phyloP scores from a whole-genome alignment of 1,284 basidiomycete species.

The Heterobasidion occidentale region DNA sequence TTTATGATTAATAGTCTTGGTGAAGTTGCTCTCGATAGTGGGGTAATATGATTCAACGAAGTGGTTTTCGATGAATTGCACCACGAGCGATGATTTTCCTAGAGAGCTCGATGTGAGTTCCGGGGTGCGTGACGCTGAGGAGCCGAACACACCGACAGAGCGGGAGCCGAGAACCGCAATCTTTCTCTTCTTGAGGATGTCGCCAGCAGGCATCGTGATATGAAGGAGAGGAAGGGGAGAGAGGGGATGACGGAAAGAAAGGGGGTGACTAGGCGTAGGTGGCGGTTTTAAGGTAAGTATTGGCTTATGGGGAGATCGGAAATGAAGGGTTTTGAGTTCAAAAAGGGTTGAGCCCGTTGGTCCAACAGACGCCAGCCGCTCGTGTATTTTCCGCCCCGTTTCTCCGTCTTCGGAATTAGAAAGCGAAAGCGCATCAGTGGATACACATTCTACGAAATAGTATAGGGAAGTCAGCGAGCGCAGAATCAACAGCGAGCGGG shows the following conservation, averaged over 20 bases:
- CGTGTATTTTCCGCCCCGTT: background rate
- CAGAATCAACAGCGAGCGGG: too few species aligned
- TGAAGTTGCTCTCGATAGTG: conserved; percentile 88
- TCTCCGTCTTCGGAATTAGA: background rate
- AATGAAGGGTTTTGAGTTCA: background rate
- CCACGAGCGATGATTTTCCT: conserved; percentile 78
- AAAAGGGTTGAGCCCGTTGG: background rate
- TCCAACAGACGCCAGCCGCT: background rate
- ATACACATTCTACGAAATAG: background rate
- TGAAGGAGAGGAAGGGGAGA: conserved; percentile 10
- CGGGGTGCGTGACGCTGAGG: conserved; percentile 11
- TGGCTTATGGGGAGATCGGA: background rate
- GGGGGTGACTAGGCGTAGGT: background rate
- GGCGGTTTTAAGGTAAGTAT: background rate
- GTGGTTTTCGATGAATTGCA: conserved; percentile 65
- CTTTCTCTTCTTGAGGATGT: conserved; percentile 77
- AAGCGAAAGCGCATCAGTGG: background rate
- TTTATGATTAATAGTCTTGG: conserved; percentile 79
- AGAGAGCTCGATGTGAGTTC: conserved; percentile 10
- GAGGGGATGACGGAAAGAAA: conserved; percentile 1
- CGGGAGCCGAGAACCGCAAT: conserved; percentile 77
- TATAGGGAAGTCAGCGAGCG: background rate
- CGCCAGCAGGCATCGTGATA: conserved; percentile 19
- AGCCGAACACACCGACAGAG: conserved; percentile 58
- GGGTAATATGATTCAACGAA: conserved; percentile 86